Conservation (phyloP, 495 filamentous ascomycete genomes). For the Podospora anserina region DNA sequence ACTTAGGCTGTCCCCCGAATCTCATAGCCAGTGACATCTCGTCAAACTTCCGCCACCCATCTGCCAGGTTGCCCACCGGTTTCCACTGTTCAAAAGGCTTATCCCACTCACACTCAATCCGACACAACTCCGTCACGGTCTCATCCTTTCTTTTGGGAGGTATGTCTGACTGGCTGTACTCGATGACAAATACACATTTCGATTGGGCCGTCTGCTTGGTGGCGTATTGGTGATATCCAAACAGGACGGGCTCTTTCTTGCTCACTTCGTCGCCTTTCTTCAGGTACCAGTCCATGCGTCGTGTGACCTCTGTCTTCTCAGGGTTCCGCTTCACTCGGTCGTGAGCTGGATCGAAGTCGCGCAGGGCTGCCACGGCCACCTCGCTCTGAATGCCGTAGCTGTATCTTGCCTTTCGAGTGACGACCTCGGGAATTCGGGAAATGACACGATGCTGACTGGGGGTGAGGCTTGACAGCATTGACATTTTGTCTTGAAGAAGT, state of each 20-base stretch:
- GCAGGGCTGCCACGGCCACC: neutral
- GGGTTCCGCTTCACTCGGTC: neutral
- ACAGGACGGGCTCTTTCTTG: constrained; percentile 7
- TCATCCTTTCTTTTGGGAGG: constrained; percentile 6
- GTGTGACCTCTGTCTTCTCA: neutral
- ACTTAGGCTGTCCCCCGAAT: constrained; percentile 3
- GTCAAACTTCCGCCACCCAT: constrained; percentile 33
- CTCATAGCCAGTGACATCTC: constrained; percentile 5
- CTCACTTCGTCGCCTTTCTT: constrained; percentile 8
- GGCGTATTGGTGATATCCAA: constrained; percentile 1
- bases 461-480: neutral
- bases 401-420: constrained; percentile 19
- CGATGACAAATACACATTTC: constrained; percentile 4
- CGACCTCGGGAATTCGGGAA: constrained; percentile 10
- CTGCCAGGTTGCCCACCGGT: constrained; percentile 28
- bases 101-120: constrained; percentile 15
- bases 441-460: constrained; percentile 1
- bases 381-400: constrained; percentile 18
- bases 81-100: constrained; percentile 16
- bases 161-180: neutral
- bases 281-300: constrained; percentile 15
- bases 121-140: constrained; percentile 9
- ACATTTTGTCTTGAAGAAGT: constrained; percentile 16
- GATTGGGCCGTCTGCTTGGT: neutral
- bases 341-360: neutral